Conservation (phyloP, 2,329 filamentous ascomycete genomes). For the Fusarium sp. region DNA sequence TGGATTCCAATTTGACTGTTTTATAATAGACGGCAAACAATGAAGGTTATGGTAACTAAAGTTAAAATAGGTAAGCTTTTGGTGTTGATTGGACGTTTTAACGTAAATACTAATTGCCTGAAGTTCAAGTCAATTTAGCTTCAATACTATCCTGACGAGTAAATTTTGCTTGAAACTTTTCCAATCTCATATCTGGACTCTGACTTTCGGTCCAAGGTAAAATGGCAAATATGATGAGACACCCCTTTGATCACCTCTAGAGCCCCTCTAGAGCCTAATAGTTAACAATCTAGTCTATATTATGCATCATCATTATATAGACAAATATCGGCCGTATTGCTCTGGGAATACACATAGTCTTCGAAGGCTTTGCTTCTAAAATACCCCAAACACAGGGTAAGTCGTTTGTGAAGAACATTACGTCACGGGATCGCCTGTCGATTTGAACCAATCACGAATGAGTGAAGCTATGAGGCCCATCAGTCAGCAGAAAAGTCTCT, state of each 20-base stretch:
- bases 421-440: not conserved
- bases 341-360: too few species aligned
- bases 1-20: fast-evolving
- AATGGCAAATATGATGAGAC: fast-evolving
- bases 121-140: not conserved
- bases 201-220: not conserved
- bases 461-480: not conserved
- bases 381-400: not conserved
- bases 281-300: not conserved
- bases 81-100: not conserved
- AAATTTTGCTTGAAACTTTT: too few species aligned
- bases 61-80: not conserved
- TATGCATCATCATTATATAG: too few species aligned
- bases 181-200: fast-evolving
- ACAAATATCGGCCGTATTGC: not conserved
- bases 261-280: fast-evolving
- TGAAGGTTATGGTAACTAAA: not conserved
- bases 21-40: not conserved
- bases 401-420: not conserved
- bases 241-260: fast-evolving
- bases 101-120: not conserved
- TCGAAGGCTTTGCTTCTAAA: too few species aligned
- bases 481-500: not conserved
- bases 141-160: not conserved
- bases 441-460: not conserved